These are phyloP conservation scores for Neospermospora avenae DNA, from an alignment of 2,329 filamentous ascomycete genomes.

Conservation along the genomic window DNA sequence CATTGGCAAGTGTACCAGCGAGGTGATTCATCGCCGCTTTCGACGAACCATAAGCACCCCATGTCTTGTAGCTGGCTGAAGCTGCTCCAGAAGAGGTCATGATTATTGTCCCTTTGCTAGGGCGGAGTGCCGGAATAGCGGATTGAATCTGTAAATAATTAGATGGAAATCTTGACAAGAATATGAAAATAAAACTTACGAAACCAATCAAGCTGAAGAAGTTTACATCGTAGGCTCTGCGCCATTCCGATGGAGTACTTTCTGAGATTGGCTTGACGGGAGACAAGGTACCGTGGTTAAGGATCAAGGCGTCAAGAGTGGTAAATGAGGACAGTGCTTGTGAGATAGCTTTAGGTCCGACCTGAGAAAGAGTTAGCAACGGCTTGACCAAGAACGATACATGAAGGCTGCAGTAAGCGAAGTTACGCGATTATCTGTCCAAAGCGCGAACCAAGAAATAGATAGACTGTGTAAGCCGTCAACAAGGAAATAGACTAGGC, in stretches of 20 bases:
- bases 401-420: neutral
- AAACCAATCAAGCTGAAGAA: conserved; percentile 80
- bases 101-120: conserved; percentile 67
- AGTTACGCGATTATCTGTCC: too few species aligned
- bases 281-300: conserved; percentile 84
- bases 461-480: too few species aligned
- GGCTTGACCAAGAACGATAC: neutral
- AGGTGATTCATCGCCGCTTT: conserved; percentile 85
- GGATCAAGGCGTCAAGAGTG: conserved; percentile 72
- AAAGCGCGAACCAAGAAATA: too few species aligned
- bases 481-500: too few species aligned
- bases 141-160: conserved; percentile 57
- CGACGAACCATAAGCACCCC: conserved; percentile 77
- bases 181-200: conserved; percentile 48
- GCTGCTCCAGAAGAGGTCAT: conserved; percentile 81
- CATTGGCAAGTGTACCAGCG: conserved; percentile 65
- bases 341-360: conserved; percentile 60
- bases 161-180: conserved; percentile 7
- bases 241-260: conserved; percentile 70
- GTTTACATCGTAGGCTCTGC: conserved; percentile 73
- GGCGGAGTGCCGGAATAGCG: conserved; percentile 65
- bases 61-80: conserved; percentile 60
- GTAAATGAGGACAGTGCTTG: conserved; percentile 66
- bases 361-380: conserved; percentile 18
- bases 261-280: conserved; percentile 70